These are phyloP conservation scores for Saussurea involucrata DNA, from an alignment of 129 eudicot genomes.

Conservation along the genomic window DNA sequence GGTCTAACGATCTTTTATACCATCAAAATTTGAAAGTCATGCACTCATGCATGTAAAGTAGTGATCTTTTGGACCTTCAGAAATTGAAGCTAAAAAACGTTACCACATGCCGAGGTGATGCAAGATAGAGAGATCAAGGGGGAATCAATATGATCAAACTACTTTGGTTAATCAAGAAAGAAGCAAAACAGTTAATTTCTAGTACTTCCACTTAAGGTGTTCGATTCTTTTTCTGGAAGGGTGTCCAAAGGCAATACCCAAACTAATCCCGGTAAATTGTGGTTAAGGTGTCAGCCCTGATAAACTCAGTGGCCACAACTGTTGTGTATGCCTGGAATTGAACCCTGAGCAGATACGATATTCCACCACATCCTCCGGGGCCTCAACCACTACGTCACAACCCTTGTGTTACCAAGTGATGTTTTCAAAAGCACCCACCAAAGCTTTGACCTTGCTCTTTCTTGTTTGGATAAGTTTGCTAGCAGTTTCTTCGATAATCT, in stretches of 20 bases:
- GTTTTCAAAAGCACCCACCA: conserved; percentile 83
- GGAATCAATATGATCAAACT: conserved; percentile 8
- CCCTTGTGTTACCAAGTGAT: conserved; percentile 18
- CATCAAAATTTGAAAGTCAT: too few species aligned
- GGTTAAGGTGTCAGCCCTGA: too few species aligned
- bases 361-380: too few species aligned
- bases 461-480: conserved; percentile 51
- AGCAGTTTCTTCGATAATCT: conserved; percentile 75
- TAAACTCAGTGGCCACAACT: too few species aligned
- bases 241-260: too few species aligned
- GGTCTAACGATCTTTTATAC: neutral
- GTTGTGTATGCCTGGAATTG: too few species aligned
- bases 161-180: neutral
- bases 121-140: neutral
- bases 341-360: too few species aligned
- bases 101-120: neutral
- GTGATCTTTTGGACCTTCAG: neutral
- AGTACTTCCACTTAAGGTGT: conserved; percentile 14
- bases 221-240: too few species aligned
- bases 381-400: too few species aligned
- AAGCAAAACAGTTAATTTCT: conserved; percentile 4
- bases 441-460: conserved; percentile 76
- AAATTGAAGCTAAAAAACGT: neutral
- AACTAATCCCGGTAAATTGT: too few species aligned
- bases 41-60: too few species aligned